Conservation (phyloP, 805 yeast genomes). For the Blastobotrys terrestris region DNA sequence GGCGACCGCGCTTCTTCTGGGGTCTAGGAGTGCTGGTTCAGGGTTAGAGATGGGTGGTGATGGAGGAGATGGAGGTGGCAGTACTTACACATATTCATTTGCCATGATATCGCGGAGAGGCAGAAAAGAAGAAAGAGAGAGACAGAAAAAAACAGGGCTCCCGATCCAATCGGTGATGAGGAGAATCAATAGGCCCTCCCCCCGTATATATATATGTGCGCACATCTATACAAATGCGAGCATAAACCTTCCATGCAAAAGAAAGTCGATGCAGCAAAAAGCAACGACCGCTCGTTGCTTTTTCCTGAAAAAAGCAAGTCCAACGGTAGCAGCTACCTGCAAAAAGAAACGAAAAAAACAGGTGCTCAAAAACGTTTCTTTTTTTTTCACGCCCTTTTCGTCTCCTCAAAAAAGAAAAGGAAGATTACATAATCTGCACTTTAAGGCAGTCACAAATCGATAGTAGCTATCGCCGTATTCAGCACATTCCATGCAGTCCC, state of each 20-base stretch:
- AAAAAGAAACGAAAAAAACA: too few species aligned
- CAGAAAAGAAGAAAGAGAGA: too few species aligned
- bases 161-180: background rate
- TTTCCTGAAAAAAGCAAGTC: background rate
- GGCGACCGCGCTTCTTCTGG: slow-evolving; percentile 18
- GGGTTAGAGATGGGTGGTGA: too few species aligned
- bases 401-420: background rate
- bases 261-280: background rate
- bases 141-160: background rate
- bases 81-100: background rate
- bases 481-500: background rate
- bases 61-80: too few species aligned
- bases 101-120: too few species aligned
- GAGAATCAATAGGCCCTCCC: too few species aligned
- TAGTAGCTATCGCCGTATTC: too few species aligned
- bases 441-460: too few species aligned
- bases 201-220: background rate
- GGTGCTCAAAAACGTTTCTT: background rate
- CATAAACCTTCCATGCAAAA: too few species aligned
- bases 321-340: background rate
- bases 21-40: background rate
- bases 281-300: background rate
- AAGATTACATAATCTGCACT: too few species aligned
- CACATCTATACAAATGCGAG: too few species aligned
- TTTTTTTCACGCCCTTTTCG: background rate